Evolutionary conservation across 352 stramenopile species (phyloP).

Genomic region (Salisapilia sapeloensis): DNA sequence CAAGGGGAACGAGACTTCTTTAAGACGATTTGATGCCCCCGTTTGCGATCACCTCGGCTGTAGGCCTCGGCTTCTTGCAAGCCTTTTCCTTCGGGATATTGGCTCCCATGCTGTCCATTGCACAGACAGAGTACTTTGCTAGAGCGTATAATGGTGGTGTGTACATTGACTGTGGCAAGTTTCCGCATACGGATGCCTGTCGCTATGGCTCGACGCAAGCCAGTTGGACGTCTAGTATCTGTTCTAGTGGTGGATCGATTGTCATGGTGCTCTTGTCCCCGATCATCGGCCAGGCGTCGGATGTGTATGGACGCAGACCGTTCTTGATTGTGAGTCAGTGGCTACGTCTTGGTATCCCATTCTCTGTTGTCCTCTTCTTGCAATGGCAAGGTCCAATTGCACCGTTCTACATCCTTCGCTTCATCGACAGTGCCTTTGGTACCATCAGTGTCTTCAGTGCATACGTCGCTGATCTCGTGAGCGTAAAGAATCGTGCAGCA

Average conservation of each 20-base stretch:
- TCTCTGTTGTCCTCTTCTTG: constrained; percentile 56
- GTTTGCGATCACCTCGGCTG: constrained; percentile 18
- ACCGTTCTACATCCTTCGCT: constrained; percentile 37
- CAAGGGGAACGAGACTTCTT: too few species aligned
- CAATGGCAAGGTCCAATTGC: constrained; percentile 28
- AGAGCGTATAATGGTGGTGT: constrained; percentile 19
- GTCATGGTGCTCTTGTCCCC: constrained; percentile 51
- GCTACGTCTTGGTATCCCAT: constrained; percentile 33
- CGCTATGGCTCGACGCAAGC: constrained; percentile 39
- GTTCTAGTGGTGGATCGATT: constrained; percentile 35
- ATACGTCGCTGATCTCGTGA: constrained; percentile 39
- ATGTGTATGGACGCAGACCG: constrained; percentile 59
- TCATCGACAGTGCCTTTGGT: constrained; percentile 33
- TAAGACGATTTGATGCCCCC: too few species aligned
- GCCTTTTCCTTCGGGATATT: constrained; percentile 45
- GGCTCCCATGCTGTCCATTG: constrained; percentile 41
- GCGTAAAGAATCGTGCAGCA: constrained; percentile 22
- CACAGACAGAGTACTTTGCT: constrained; percentile 69
- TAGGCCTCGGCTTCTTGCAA: constrained; percentile 26
- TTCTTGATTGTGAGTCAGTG: constrained; percentile 58
- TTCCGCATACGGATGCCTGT: constrained; percentile 18
- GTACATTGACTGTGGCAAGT: constrained; percentile 33
- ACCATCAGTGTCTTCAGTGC: constrained; percentile 36
- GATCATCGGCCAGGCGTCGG: constrained; percentile 52
- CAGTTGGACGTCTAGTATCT: constrained; percentile 52